Base-by-base conservation (phyloP, 352 stramenopile species). In the Stephanocyclus meneghinianus region DNA sequence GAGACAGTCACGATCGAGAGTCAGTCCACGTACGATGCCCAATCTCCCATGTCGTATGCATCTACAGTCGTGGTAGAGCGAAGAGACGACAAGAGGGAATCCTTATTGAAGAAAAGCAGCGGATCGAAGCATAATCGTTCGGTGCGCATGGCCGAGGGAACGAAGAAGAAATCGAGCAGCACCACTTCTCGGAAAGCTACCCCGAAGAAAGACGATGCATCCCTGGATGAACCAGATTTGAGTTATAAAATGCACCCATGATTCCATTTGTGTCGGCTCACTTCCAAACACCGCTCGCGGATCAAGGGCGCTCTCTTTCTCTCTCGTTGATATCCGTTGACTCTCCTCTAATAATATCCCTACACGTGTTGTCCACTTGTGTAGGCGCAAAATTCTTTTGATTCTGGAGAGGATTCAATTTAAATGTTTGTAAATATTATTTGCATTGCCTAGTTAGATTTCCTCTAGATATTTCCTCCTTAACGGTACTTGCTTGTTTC, bases 171-270 rank as follows among this genome's bases (percentile, higher is more conserved):
- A 42, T 26, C 45, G 5, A 16, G 2, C 2, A 53, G 11, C n/a
- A 40, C 35, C 4, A 40, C 35, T 4, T 40, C 35, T 40, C 3
- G 35, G 35, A 40, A 40, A 40, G 3, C 35, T 40, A 40, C 35
- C 3, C 35, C 35, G 7, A 40, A 62, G 29, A 2, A 32, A 16
- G 35, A 11, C 1, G 57, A 65, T 51, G 35, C 18, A 6, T 13
- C 47, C 13, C 2, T 32, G 2, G 37, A 32, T 48, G 57, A 65
- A 11, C 0, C 29, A 30, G 57, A 16, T 51, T 2, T 65, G 32
- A 65, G 15, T 51, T 65, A 65, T 30, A 65, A 51, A 65, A 65
- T 65, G 57, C 57, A 65, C 26, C 57, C 57, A 16, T 65, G 35
- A 65, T 65, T 53, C n/a, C 45, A 53, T 53, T 53, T 53, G 11